These are phyloP conservation scores for Microstegium vimineum DNA, from an alignment of 176 grass and related monocot species.

Conservation along the genomic window DNA sequence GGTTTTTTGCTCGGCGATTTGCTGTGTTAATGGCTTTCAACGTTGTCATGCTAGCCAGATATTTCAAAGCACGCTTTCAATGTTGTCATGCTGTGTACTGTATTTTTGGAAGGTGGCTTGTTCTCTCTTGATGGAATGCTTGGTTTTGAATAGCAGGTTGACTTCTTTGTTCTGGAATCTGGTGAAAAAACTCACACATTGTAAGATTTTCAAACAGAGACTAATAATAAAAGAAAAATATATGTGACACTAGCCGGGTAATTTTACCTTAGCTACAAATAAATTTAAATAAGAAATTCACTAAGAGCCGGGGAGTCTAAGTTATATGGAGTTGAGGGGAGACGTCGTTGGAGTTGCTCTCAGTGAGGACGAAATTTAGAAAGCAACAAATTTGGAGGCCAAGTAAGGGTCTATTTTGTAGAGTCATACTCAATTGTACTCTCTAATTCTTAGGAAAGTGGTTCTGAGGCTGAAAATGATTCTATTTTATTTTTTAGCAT, in stretches of 20 bases:
- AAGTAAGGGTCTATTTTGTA: too few species aligned
- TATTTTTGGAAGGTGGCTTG: conserved; percentile 6
- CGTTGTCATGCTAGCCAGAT: background rate
- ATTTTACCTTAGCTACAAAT: background rate
- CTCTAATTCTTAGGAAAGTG: too few species aligned
- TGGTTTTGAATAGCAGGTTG: background rate
- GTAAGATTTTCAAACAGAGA: background rate
- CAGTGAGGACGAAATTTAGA: too few species aligned
- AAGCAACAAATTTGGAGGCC: too few species aligned
- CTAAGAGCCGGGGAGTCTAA: too few species aligned
- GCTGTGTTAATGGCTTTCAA: conserved; percentile 15
- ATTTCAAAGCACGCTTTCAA: conserved; percentile 37
- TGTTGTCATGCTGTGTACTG: conserved; percentile 8
- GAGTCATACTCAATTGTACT: too few species aligned
- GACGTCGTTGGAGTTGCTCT: too few species aligned
- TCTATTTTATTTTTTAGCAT: too few species aligned
- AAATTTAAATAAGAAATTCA: background rate
- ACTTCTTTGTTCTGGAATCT: background rate
- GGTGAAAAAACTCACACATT: background rate
- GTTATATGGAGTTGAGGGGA: too few species aligned
- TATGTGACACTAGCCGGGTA: background rate
- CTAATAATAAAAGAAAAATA: background rate
- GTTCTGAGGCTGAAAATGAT: too few species aligned
- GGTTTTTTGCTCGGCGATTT: background rate
- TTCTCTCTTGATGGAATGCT: background rate